Evolutionary conservation across 2,329 filamentous ascomycete genomes (phyloP).

Genomic region (Microascus cirrosus): DNA sequence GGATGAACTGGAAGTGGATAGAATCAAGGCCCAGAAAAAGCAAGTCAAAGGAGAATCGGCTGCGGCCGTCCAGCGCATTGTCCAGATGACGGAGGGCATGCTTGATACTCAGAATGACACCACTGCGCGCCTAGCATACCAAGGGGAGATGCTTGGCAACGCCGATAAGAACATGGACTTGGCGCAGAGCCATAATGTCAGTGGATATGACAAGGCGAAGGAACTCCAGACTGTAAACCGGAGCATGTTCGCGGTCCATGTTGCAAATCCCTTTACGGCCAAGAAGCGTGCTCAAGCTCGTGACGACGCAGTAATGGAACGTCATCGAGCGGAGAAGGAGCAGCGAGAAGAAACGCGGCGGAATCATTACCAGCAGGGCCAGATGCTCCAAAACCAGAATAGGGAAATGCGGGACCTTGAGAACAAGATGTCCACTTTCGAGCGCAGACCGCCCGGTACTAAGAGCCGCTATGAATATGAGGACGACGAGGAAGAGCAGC

Average conservation of each 20-base stretch:
- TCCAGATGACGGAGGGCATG: conserved; percentile 34
- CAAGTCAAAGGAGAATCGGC: conserved; percentile 45
- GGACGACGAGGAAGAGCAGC: conserved; percentile 47
- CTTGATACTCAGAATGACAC: conserved; percentile 4
- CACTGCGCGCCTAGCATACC: conserved; percentile 50
- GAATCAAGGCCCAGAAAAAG: conserved; percentile 25
- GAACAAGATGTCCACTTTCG: neutral
- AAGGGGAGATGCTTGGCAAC: conserved; percentile 72
- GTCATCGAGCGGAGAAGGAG: conserved; percentile 54
- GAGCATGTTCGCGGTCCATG: conserved; percentile 82
- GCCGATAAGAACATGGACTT: conserved; percentile 75
- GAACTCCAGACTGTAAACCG: conserved; percentile 79
- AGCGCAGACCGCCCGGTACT: neutral
- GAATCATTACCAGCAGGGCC: conserved; percentile 12
- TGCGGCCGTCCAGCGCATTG: conserved; percentile 34
- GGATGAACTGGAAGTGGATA: conserved; percentile 58
- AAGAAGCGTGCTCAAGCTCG: conserved; percentile 50
- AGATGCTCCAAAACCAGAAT: neutral
- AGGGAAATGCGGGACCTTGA: neutral
- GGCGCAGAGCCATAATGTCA: conserved; percentile 62
- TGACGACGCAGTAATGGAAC: conserved; percentile 59
- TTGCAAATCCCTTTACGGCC: conserved; percentile 67
- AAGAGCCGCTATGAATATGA: conserved; percentile 62
- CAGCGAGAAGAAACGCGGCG: conserved; percentile 50
- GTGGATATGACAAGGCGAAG: conserved; percentile 68